Evolutionary conservation across 805 yeast species (phyloP), one percentile per base, ranked within the genome.

Genomic region (Yarrowia sp.): DNA sequence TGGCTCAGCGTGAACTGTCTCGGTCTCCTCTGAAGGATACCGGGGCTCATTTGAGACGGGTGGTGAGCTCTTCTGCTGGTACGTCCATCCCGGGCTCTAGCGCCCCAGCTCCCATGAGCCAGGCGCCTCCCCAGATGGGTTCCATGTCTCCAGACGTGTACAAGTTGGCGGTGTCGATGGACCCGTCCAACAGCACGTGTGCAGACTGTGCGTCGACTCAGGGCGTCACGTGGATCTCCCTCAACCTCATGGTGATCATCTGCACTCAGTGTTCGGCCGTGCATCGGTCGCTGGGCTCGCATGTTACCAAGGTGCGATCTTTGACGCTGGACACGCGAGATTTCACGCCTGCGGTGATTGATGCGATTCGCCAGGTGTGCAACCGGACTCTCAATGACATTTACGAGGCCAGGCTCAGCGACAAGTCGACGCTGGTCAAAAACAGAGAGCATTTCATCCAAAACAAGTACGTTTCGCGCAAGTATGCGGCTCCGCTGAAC

Each of bases 241-340:
- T 90, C 66, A 92, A 89, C 70, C 75, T 87, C 44, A 75, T 91
- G 64, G 85, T 85, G 30, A 83, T 87, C 3, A 78, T 93, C 26
- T 92, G 98, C 74, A 86, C 90, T 49, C 85, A 86, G 59, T 92
- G 98, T 71, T 86, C 97, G 0, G 92, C 96, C 0, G 85, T 87
- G n/a, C 98, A 92, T 74, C 79, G 97, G 64, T 86, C 90, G 21
- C 75, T 93, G 72, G 97, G 98, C 0, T 81, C 96, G 0, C 92
- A 88, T 68, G 81, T 91, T 4, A 83, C 95, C 7, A 90, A 88
- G 72, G 84, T 92, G 4, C 80, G 90, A 67, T 90, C 96, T 0
- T 77, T 92, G 63, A 86, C 84, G n/a, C 77, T 90, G 49, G 98
- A 92, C 72, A 82, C 83, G 30, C 75, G 74, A 6, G 74, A 81